These are phyloP conservation scores for Vigna radiata DNA, from an alignment of 306 rosid species.

Conservation along the genomic window DNA sequence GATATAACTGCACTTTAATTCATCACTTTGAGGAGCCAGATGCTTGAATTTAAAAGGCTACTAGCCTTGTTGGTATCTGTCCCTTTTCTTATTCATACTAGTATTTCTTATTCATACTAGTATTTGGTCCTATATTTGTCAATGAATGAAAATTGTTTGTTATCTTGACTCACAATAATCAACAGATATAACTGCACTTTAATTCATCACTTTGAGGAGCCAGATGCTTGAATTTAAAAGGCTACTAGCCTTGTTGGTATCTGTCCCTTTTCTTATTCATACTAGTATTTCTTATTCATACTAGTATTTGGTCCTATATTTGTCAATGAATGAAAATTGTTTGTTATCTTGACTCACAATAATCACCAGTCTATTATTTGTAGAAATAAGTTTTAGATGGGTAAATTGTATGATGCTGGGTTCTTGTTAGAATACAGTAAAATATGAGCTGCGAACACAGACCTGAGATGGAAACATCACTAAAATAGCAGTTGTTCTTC, in stretches of 20 bases:
- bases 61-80: slow-evolving; percentile 4
- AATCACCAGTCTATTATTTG: slow-evolving; percentile 19
- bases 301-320: slow-evolving; percentile 28
- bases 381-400: slow-evolving; percentile 22
- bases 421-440: slow-evolving; percentile 32
- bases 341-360: slow-evolving; percentile 27
- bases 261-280: slow-evolving; percentile 10
- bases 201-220: neutral
- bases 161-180: slow-evolving; percentile 33
- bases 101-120: too few species aligned
- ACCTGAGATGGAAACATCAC: slow-evolving; percentile 33
- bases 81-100: slow-evolving; percentile 9
- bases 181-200: neutral
- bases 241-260: slow-evolving; percentile 11
- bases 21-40: neutral
- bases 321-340: slow-evolving; percentile 36
- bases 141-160: slow-evolving; percentile 33
- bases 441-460: slow-evolving; percentile 23
- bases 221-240: neutral
- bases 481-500: slow-evolving; percentile 33
- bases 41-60: neutral
- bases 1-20: neutral
- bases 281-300: slow-evolving; percentile 11
- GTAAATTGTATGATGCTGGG: slow-evolving; percentile 15
- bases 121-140: slow-evolving; percentile 32